Base-by-base conservation (phyloP, 768 basidiomycete species). In the Mycena rebaudengoi region DNA sequence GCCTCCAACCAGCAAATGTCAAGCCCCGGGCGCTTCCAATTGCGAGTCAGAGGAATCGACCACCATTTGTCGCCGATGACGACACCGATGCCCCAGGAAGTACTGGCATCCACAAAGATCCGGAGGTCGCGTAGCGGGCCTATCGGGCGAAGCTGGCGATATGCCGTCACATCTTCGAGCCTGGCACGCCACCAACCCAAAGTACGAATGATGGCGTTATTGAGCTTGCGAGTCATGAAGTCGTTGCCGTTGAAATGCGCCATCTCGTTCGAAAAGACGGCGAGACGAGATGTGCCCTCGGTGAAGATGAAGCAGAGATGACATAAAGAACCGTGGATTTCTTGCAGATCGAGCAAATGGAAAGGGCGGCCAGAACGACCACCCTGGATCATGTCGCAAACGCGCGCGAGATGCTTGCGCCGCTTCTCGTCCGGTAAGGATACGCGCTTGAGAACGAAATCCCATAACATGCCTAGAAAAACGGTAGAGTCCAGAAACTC, bases 401-500 rank as follows among this genome's bases (percentile, higher is more conserved):
- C 39, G 14, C 63, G 56, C 7, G 35, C 43, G 2, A 72, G 60
- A 44, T 70, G 70, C 43, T 76, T 78, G 13, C 57, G 16, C 0
- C 66, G 67, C 58, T 78, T 78, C 25, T 54, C 28, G 21, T 73
- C 61, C 2, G 74, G 72, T 0, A 79, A 62, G 1, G 64, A 60
- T 13, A 77, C 74, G 1, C 64, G 55, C 20, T 64, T 65, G 14
- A 39, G 21, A 11, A 51, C 43, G 11, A 78, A 39, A 58, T 76
- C 65, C 77, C 76, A 78, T 3, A 51, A 30, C 60, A 77, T 74
- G 8, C 76, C 75, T 16, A 74, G 45, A 44, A 73, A 79, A 3
- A 41, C 49, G 21, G 68, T 65, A 0, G 16, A 30, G 37, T 54
- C 29, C 1, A 13, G 23, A 49, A 75, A 78, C 1, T 70, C 66